Evolutionary conservation across 108 stramenopile genomes (phyloP).

Genomic region (Conticribra weissflogii): DNA sequence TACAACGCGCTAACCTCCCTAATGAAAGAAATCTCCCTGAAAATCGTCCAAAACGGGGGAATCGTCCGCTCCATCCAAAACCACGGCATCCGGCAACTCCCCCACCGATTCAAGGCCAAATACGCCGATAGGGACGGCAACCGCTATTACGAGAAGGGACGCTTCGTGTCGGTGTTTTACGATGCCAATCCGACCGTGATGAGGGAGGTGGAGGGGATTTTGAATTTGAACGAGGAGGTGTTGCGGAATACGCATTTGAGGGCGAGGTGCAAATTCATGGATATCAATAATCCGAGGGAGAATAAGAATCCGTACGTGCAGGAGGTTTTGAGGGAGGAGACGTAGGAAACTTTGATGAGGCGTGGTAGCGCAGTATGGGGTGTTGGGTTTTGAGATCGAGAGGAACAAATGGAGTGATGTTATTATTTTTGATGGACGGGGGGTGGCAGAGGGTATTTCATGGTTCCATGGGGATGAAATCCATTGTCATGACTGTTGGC

Average conservation of each 20-base stretch:
- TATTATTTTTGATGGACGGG: too few relatives aligned
- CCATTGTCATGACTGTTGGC: too few relatives aligned
- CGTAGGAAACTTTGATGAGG: too few relatives aligned
- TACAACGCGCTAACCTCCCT: slow-evolving; percentile 64
- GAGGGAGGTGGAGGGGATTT: slow-evolving; percentile 62
- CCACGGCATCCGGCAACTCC: slow-evolving; percentile 85
- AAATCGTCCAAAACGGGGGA: slow-evolving; percentile 82
- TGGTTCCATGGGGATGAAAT: too few relatives aligned
- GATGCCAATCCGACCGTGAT: slow-evolving; percentile 75
- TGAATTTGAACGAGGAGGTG: slow-evolving; percentile 76
- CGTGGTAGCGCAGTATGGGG: too few relatives aligned
- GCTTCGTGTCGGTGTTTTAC: slow-evolving; percentile 83
- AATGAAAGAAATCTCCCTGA: slow-evolving; percentile 72
- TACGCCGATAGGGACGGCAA: slow-evolving; percentile 77
- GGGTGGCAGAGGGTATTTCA: too few relatives aligned
- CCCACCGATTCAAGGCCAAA: slow-evolving; percentile 83
- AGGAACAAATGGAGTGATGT: too few relatives aligned
- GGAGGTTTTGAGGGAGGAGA: slow-evolving; percentile 31
- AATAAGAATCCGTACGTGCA: slow-evolving; percentile 87
- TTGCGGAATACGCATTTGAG: slow-evolving; percentile 79
- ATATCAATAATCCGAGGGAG: slow-evolving; percentile 70
- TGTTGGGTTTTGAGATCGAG: too few relatives aligned
- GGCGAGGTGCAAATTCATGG: slow-evolving; percentile 68
- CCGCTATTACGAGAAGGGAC: slow-evolving; percentile 85
- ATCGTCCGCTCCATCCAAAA: slow-evolving; percentile 88